phyloP scores from a whole-genome alignment of 345 rosid species.

The Psidium guajava region DNA sequence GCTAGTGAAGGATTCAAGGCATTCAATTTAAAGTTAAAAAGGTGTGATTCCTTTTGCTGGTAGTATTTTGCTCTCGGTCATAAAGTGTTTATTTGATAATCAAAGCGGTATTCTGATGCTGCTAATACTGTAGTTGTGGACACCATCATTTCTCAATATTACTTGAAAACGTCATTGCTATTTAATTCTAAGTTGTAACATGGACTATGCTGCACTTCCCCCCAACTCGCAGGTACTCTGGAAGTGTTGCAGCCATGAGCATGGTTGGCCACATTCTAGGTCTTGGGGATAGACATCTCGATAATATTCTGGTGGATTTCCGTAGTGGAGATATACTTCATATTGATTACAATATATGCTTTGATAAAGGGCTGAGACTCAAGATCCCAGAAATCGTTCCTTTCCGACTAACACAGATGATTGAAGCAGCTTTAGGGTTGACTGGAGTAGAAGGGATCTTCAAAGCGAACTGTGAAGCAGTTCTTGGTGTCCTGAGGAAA shows the following conservation, averaged over 20 bases:
- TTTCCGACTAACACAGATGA: constrained; percentile 65
- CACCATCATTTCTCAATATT: neutral
- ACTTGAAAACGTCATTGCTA: neutral
- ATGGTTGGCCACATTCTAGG: constrained; percentile 92
- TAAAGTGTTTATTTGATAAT: neutral
- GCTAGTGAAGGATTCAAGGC: constrained; percentile 94
- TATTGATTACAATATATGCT: constrained; percentile 91
- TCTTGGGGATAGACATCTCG: constrained; percentile 90
- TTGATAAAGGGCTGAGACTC: constrained; percentile 85
- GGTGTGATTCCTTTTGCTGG: constrained; percentile 24
- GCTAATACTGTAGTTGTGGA: neutral
- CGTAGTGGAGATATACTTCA: constrained; percentile 88
- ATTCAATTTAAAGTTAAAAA: constrained; percentile 67
- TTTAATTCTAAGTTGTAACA: neutral
- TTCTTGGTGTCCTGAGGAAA: too few relatives aligned
- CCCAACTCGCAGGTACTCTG: constrained; percentile 57
- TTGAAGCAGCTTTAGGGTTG: too few relatives aligned
- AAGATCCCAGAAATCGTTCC: constrained; percentile 94
- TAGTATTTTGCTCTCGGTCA: neutral
- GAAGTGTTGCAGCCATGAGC: constrained; percentile 95
- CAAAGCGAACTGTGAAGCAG: too few relatives aligned
- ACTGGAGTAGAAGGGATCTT: too few relatives aligned
- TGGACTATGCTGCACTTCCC: neutral
- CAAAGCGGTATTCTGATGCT: neutral
- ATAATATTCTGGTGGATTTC: constrained; percentile 86